Conservation (phyloP, 1,284 basidiomycete species). For the Meripilus lineatus region DNA sequence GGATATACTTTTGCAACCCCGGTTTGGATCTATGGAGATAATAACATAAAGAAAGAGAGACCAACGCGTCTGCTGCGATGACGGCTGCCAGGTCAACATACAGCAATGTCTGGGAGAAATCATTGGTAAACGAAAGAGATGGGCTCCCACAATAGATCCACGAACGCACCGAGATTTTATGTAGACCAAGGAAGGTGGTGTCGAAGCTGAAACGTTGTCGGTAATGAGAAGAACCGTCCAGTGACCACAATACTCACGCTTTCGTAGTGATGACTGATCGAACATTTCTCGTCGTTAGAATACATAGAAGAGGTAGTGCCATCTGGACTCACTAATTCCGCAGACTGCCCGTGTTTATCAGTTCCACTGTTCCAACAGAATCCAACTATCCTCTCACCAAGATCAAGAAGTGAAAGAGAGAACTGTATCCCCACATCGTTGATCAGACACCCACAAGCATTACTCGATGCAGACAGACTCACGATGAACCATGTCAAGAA, state of each 20-base stretch:
- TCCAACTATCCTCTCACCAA: constrained; percentile 12
- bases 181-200: constrained; percentile 16
- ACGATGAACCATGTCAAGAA: constrained; percentile 15
- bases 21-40: constrained; percentile 29
- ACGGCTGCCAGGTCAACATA: constrained; percentile 24
- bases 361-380: neutral
- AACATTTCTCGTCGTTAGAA: neutral
- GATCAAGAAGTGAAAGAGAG: constrained; percentile 17
- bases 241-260: constrained; percentile 12
- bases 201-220: constrained; percentile 11
- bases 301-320: neutral
- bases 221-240: no score
- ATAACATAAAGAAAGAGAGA: constrained; percentile 30
- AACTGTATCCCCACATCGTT: constrained; percentile 6
- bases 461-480: constrained; percentile 2
- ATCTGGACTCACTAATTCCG: constrained; percentile 17
- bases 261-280: constrained; percentile 16
- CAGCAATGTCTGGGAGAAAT: constrained; percentile 16
- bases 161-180: constrained; percentile 14
- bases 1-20: constrained; percentile 30
- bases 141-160: no score
- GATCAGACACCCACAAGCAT: neutral
- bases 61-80: constrained; percentile 27
- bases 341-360: constrained; percentile 10
- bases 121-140: neutral